These are phyloP conservation scores for Rhexocercosporidium sp. DNA, from an alignment of 2,329 filamentous ascomycete species.

Conservation along the genomic window DNA sequence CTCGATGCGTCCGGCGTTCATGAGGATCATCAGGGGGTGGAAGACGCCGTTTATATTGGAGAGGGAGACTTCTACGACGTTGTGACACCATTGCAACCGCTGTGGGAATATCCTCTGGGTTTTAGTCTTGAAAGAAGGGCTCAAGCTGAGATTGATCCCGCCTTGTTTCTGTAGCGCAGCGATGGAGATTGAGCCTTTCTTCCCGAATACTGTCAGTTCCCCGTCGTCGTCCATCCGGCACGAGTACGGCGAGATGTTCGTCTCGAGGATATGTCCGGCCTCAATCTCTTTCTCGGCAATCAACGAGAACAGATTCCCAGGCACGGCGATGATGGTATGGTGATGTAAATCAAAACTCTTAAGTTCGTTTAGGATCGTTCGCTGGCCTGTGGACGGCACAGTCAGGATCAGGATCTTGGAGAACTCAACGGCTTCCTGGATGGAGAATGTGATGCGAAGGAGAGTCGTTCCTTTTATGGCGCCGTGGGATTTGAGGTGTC, in stretches of 20 bases:
- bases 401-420: constrained; percentile 23
- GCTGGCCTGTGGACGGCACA: constrained; percentile 24
- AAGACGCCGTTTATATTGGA: constrained; percentile 31
- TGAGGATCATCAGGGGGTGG: constrained; percentile 29
- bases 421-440: constrained; percentile 16
- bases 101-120: constrained; percentile 18
- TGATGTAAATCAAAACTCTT: constrained; percentile 9
- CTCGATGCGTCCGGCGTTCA: constrained; percentile 30
- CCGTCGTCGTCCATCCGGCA: constrained; percentile 19
- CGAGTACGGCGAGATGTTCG: constrained; percentile 20
- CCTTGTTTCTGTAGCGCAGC: constrained; percentile 7
- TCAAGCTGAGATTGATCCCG: background rate
- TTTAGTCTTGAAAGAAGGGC: background rate
- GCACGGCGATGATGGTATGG: constrained; percentile 18
- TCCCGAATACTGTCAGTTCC: constrained; percentile 16
- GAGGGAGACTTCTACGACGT: constrained; percentile 25
- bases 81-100: constrained; percentile 22
- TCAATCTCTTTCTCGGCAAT: constrained; percentile 9
- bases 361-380: constrained; percentile 14
- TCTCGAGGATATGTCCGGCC: constrained; percentile 12
- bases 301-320: constrained; percentile 21
- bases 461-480: constrained; percentile 1
- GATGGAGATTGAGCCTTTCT: constrained; percentile 16
- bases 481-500: constrained; percentile 5
- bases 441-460: constrained; percentile 13